Evolutionary conservation across 805 yeast species (phyloP).

Genomic region (Candida pseudofarinosa): DNA sequence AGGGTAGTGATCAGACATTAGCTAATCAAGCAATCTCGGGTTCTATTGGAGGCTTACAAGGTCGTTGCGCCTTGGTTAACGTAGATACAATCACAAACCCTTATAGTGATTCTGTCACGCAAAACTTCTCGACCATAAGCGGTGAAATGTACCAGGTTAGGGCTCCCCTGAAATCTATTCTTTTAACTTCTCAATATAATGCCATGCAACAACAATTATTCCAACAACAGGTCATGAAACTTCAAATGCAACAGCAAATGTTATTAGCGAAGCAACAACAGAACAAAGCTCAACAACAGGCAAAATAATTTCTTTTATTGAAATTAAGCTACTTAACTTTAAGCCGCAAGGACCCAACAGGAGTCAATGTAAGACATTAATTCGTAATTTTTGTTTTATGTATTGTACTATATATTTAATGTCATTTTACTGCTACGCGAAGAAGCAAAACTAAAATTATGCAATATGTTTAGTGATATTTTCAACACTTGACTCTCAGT

Average conservation of each 20-base stretch:
- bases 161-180: constrained; percentile 43
- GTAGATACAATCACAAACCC: constrained; percentile 40
- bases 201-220: constrained; percentile 40
- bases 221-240: constrained; percentile 40
- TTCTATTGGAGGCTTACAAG: constrained; percentile 68
- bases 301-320: constrained; percentile 2
- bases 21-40: constrained; percentile 47
- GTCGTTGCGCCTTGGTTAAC: constrained; percentile 74
- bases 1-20: constrained; percentile 32
- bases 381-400: not conserved
- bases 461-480: too few relatives aligned
- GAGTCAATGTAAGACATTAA: not conserved
- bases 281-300: constrained; percentile 9
- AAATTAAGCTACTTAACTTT: not conserved
- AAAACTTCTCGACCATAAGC: constrained; percentile 54
- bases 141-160: constrained; percentile 48
- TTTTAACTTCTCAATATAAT: constrained; percentile 40
- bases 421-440: not conserved
- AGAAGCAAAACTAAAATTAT: too few relatives aligned
- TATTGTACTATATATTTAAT: not conserved
- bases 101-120: constrained; percentile 26
- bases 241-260: constrained; percentile 35
- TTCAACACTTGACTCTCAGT: too few relatives aligned
- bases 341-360: not conserved
- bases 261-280: constrained; percentile 29